phyloP scores from a whole-genome alignment of 306 rosid species.

The Acmispon strigosus region DNA sequence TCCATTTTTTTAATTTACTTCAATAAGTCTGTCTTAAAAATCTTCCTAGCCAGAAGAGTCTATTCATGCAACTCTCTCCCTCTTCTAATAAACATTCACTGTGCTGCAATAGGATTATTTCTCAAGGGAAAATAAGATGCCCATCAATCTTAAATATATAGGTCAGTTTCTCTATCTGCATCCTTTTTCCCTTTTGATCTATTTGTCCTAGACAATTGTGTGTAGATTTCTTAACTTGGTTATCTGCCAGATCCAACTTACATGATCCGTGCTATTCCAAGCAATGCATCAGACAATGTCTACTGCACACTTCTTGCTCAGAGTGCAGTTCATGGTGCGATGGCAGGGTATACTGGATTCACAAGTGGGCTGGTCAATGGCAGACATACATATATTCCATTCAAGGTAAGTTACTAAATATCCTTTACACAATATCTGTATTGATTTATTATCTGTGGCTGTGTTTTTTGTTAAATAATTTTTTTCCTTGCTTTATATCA shows the following conservation, averaged over 20 bases:
- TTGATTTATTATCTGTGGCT: not conserved
- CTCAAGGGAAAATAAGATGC: constrained; percentile 35
- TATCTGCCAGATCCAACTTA: constrained; percentile 73
- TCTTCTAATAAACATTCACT: constrained; percentile 1
- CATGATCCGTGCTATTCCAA: constrained; percentile 89
- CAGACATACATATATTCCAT: constrained; percentile 80
- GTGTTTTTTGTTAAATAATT: not conserved
- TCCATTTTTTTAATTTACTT: not conserved
- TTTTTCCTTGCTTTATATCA: not conserved
- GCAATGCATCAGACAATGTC: constrained; percentile 88
- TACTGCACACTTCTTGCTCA: constrained; percentile 90
- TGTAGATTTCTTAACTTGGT: constrained; percentile 7
- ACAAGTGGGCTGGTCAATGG: constrained; percentile 74
- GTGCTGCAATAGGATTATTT: constrained; percentile 52
- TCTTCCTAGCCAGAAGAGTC: not conserved
- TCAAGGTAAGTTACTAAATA: constrained; percentile 40
- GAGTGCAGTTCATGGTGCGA: constrained; percentile 90
- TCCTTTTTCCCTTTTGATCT: constrained; percentile 1
- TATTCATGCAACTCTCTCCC: constrained; percentile 6
- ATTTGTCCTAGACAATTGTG: constrained; percentile 5
- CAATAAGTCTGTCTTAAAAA: not conserved
- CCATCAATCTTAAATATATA: constrained; percentile 70
- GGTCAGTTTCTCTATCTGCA: constrained; percentile 37
- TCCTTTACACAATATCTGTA: not conserved
- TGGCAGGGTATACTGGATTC: constrained; percentile 92